phyloP scores from a whole-genome alignment of 1,284 basidiomycete species.

The Moesziomyces sp. region DNA sequence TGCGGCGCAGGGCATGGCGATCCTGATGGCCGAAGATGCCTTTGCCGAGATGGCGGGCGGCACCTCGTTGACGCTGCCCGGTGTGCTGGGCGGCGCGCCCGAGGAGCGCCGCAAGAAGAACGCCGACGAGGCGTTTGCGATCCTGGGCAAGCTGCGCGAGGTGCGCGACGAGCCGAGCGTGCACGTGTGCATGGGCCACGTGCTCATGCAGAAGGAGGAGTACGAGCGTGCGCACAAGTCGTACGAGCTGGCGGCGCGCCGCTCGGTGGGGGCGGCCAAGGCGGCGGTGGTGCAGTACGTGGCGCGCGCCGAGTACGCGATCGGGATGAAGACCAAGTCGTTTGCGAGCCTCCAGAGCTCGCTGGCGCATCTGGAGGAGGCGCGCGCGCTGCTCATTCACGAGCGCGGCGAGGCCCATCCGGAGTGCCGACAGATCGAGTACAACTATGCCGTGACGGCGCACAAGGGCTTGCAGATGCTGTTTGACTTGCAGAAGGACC shows the following conservation, averaged over 20 bases:
- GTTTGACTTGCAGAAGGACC: slow-evolving; percentile 56
- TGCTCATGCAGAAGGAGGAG: slow-evolving; percentile 64
- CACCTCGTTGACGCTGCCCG: slow-evolving; percentile 26
- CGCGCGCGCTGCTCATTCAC: slow-evolving; percentile 40
- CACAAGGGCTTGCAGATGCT: slow-evolving; percentile 66
- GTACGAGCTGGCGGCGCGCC: slow-evolving; percentile 61
- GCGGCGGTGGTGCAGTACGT: slow-evolving; percentile 61
- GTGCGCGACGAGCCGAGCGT: slow-evolving; percentile 65
- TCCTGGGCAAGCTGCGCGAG: slow-evolving; percentile 64
- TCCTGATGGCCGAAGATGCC: slow-evolving; percentile 63
- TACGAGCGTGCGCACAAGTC: slow-evolving; percentile 62
- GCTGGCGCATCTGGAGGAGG: slow-evolving; percentile 52
- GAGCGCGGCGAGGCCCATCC: slow-evolving; percentile 26
- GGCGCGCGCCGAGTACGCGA: slow-evolving; percentile 60
- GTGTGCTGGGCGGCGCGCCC: slow-evolving; percentile 28
- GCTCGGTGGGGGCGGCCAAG: slow-evolving; percentile 46
- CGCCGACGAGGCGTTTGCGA: slow-evolving; percentile 61
- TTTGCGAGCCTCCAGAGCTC: slow-evolving; percentile 49
- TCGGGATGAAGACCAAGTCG: slow-evolving; percentile 56
- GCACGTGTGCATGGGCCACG: slow-evolving; percentile 65
- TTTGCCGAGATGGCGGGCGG: slow-evolving; percentile 52
- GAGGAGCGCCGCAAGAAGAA: slow-evolving; percentile 51
- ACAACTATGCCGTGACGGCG: slow-evolving; percentile 64
- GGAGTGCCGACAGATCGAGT: slow-evolving; percentile 54
- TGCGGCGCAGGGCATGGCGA: slow-evolving; percentile 65